Conservation (phyloP, 768 basidiomycete species). For the Asterophora parasitica region DNA sequence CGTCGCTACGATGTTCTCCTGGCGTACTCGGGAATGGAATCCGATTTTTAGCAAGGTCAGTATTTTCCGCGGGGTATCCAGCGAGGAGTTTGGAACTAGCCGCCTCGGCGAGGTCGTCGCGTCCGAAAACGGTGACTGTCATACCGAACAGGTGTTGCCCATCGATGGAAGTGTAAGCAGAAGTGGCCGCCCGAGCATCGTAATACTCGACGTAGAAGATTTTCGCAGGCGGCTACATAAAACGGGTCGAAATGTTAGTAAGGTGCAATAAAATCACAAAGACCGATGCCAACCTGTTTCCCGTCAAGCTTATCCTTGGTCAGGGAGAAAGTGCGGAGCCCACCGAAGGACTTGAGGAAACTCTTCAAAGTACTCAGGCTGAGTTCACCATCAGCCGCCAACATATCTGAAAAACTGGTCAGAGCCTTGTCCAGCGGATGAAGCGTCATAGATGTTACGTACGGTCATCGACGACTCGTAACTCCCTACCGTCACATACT, state of each 20-base stretch:
- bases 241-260: background rate
- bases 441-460: slow-evolving; percentile 6
- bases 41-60: slow-evolving; percentile 4
- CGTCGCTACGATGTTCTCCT: slow-evolving; percentile 9
- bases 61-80: background rate
- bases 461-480: slow-evolving; percentile 6
- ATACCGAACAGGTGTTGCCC: slow-evolving; percentile 47
- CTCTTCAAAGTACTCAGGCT: slow-evolving; percentile 26
- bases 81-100: background rate
- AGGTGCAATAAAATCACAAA: background rate
- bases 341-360: slow-evolving; percentile 32
- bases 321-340: slow-evolving; percentile 25
- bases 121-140: slow-evolving; percentile 40
- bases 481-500: slow-evolving; percentile 9
- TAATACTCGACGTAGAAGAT: slow-evolving; percentile 63
- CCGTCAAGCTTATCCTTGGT: slow-evolving; percentile 15
- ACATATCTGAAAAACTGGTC: background rate
- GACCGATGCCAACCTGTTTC: slow-evolving; percentile 20
- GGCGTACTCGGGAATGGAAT: slow-evolving; percentile 7
- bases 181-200: slow-evolving; percentile 54
- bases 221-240: slow-evolving; percentile 19
- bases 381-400: slow-evolving; percentile 9
- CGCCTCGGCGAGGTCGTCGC: slow-evolving; percentile 12
- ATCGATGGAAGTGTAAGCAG: slow-evolving; percentile 48
- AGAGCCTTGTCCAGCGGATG: background rate